Evolutionary conservation across 2,329 filamentous ascomycete genomes (phyloP), one percentile per base, ranked within the genome.

Genomic region (Penicillium aurantiogriseum): DNA sequence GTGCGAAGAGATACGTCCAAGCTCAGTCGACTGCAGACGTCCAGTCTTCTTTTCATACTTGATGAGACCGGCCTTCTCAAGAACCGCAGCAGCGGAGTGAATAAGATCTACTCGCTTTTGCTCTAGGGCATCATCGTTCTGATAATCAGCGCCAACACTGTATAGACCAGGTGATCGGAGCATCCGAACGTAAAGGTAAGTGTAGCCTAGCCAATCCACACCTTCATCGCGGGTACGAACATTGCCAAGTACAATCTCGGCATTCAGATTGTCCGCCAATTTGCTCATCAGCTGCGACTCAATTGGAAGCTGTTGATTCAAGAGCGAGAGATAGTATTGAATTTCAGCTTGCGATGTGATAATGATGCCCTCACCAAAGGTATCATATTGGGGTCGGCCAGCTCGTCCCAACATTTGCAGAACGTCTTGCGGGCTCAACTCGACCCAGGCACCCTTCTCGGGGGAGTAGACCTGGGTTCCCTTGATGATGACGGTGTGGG

Each of bases 141-240:
- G 92, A 67, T 97, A 99, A 68, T 99, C 95, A 11, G 92, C 87
- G 5, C 94, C 94, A 50, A 99, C 94, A 70, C 94, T 93, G 73
- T 99, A 99, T 13, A 99, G 79, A 0, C 91, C 93, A 36, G 94
- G 94, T 2, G 93, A 97, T 31, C 94, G 88, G 61, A 99, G 84
- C 94, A 99, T 99, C 49, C 94, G 90, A 54, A 99, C 91, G 70
- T 96, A 99, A 19, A 99, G 85, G 74, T 99, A 99, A 0, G 93
- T 97, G 75, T 99, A 99, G 13, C 94, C 93, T 35, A 99, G 85
- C 94, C 94, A 99, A 71, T 99, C 92, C n/a, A 99, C 94, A 66
- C 90, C 94, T 71, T 99, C 94, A 65, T 99, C 93, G 58, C 95
- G 87, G 59, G 83, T 92, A 55, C 93, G 87, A 27, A 99, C 85